Base-by-base conservation (phyloP, 768 basidiomycete species). In the Terana coerulea region DNA sequence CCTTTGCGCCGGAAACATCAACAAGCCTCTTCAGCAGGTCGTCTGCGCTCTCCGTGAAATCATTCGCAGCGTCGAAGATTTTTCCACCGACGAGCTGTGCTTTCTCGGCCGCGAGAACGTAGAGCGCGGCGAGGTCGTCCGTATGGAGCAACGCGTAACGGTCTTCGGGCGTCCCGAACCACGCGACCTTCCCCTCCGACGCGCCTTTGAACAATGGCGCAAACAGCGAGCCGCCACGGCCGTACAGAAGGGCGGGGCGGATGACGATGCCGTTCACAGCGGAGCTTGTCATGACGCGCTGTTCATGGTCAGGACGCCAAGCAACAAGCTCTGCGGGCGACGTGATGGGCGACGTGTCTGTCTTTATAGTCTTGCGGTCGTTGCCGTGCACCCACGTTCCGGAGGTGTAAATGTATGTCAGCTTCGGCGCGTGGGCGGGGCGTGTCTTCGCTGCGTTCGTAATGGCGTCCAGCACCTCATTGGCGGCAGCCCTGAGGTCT, bases 81-180 rank as follows among this genome's bases (percentile, higher is more conserved):
- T 67, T 61, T 9, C 76, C 76, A 0, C 61, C 60, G 15, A 69
- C 54, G 7, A 73, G 52, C 8, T 59, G 48, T 0, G 68, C 72
- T 52, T 67, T 65, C 62, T 77, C 77, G 7, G 70, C 70, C 1
- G 65, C 69, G 9, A 69, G 58, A 3, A 76, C 31, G 48, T 71
- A 77, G 31, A 74, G 44, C 43, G 75, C 76, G 3, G 75, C 75
- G 33, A 75, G 61, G 53, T 79, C 77, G 57, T 79, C 77, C 10
- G 53, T 44, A 57, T 79, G 77, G 33, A 78, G 61, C 3, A 70
- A 44, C 9, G 67, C 55, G 19, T 64, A 67, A 30, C 73, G 61
- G 1, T 64, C 64, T 2, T 67, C 72, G 0, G 69, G 68, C 17
- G 63, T 65, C n/a, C 73, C 73, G 14, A 55, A 58, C 64, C 67